phyloP scores from a whole-genome alignment of 495 filamentous ascomycete genomes.

The Usnea hakonensis region DNA sequence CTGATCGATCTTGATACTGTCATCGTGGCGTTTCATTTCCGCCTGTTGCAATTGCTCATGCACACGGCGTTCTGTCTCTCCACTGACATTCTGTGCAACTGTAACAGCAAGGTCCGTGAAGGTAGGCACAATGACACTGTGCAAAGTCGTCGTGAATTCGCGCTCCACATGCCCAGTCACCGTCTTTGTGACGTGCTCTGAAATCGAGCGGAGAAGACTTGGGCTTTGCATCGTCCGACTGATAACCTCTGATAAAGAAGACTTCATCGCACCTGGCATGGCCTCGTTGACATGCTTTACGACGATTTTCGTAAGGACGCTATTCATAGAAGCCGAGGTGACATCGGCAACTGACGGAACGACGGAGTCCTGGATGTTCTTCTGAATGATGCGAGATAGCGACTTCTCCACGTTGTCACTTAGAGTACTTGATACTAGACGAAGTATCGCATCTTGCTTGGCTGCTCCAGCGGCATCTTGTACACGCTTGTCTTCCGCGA shows the following conservation, averaged over 20 bases:
- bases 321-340: conserved; percentile 47
- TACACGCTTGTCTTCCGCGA: conserved; percentile 58
- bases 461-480: conserved; percentile 57
- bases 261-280: conserved; percentile 48
- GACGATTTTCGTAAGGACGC: conserved; percentile 50
- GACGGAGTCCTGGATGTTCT: conserved; percentile 57
- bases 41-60: conserved; percentile 54
- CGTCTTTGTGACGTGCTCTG: conserved; percentile 60
- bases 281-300: conserved; percentile 40
- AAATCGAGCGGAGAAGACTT: conserved; percentile 58
- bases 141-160: conserved; percentile 54
- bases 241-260: conserved; percentile 48
- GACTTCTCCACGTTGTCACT: conserved; percentile 84
- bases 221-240: conserved; percentile 58
- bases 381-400: conserved; percentile 59
- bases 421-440: conserved; percentile 78
- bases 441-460: conserved; percentile 74
- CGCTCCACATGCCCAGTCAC: conserved; percentile 60
- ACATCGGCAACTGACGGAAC: conserved; percentile 49
- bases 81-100: conserved; percentile 50
- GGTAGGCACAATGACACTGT: conserved; percentile 54
- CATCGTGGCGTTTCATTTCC: conserved; percentile 61
- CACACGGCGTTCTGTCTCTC: conserved; percentile 58
- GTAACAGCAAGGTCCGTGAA: conserved; percentile 54
- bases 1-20: conserved; percentile 74